phyloP scores from a whole-genome alignment of 2,329 filamentous ascomycete species.

The Trichoderma gracile region DNA sequence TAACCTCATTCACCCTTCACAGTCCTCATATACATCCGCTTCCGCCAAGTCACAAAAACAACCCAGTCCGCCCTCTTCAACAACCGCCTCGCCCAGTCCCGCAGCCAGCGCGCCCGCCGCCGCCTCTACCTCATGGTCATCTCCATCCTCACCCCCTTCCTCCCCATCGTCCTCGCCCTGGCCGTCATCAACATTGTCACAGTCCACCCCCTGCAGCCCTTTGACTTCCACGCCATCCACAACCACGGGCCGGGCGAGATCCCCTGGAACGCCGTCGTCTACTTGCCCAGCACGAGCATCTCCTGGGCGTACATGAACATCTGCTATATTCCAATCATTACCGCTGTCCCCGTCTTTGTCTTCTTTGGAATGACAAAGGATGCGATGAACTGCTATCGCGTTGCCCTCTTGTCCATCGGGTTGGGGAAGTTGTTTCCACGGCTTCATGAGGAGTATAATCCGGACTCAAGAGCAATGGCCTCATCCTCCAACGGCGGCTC shows the following conservation, averaged over 20 bases:
- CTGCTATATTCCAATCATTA: constrained; percentile 51
- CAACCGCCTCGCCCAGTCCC: constrained; percentile 44
- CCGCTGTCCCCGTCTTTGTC: constrained; percentile 50
- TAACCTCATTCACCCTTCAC: not conserved
- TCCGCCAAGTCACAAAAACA: constrained; percentile 47
- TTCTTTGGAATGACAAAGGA: constrained; percentile 60
- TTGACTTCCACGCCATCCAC: constrained; percentile 48
- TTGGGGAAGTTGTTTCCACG: constrained; percentile 47
- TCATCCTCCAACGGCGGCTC: constrained; percentile 12
- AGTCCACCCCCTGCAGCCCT: constrained; percentile 37
- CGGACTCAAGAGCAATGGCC: constrained; percentile 34
- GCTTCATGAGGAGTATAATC: constrained; percentile 44
- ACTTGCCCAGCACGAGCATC: constrained; percentile 45
- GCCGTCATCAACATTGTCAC: constrained; percentile 44
- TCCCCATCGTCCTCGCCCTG: constrained; percentile 49
- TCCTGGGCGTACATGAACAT: constrained; percentile 46
- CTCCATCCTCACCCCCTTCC: constrained; percentile 52
- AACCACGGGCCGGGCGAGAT: constrained; percentile 34
- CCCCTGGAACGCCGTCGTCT: constrained; percentile 51
- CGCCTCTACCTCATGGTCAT: constrained; percentile 59
- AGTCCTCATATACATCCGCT: constrained; percentile 53
- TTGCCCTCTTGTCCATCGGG: constrained; percentile 42
- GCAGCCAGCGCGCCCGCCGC: constrained; percentile 51
- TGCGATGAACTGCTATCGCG: constrained; percentile 52
- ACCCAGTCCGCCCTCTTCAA: constrained; percentile 44